Evolutionary conservation across 805 yeast species (phyloP), one percentile per base, ranked within the genome.

Genomic region (Kazachstania viticola): DNA sequence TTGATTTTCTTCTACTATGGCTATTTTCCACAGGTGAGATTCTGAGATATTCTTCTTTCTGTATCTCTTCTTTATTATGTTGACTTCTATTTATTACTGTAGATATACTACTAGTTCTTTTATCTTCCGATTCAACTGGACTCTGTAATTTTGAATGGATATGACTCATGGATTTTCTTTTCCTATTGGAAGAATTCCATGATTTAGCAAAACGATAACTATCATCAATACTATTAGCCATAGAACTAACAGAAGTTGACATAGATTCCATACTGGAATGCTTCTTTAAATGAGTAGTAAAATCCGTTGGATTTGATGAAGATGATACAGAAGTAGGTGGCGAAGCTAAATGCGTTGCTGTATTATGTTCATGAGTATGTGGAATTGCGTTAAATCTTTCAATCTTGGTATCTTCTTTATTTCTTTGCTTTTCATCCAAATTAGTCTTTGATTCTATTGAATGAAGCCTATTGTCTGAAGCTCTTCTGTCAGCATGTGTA

Each of bases 181-280:
- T 50, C 36, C 58, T 48, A 33, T 31, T 33, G 7, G 47, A 41
- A 4, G 57, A 53, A 30, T 54, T 54, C 60, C 60, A 54, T 5
- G 60, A 54, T 34, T 53, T 51, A 4, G 54, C 56, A 40, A 51
- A 51, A 19, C 57, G 42, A 32, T 52, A 54, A 2, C 51, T 49
- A 15, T 54, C 60, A 31, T 47, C 56, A 14, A 54, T 51, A 36
- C 48, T 49, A 25, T 49, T 46, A 4, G 49, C 55, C 41, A 50
- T 41, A 6, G 60, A 53, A 19, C 54, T 48, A 5, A 54, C 51
- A 1, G 58, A 53, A 1, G 60, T 54, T 4, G 49, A 37, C 48
- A 51, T 49, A 4, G 60, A 51, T 17, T 54, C 60, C 19, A 45
- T 30, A 31, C 58, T 53, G 19, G 44, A 39, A 11, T 45, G 43